Base-by-base conservation (phyloP, 2,329 filamentous ascomycete genomes). In the Phialophora macrospora region DNA sequence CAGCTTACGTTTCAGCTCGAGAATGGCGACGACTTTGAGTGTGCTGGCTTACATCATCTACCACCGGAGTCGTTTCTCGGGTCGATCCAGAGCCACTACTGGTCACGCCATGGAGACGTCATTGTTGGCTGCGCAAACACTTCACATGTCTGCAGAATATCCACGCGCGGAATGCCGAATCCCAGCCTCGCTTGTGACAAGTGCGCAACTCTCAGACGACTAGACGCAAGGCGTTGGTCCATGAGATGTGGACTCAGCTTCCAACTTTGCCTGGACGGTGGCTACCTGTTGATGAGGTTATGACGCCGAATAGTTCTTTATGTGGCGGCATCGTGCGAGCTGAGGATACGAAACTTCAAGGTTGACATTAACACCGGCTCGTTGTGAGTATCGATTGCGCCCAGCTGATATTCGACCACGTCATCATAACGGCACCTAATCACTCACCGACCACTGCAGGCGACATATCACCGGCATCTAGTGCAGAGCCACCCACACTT, bases 31-130 rank as follows among this genome's bases (percentile, higher is more conserved):
- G 32, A 24, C 20, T 14, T 54, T 28, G 12, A 8, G 51, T 30
- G 59, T n/a, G 59, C 34, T 62, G 26, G 59, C 59, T 62, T 55
- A 55, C 59, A 22, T 62, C 49, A 62, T 32, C 51, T 52, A 49
- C 32, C 22, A 12, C 20, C 20, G 8, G 14, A 59, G 4, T 11
- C 17, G 20, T n/a, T 48, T 3, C 2, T 48, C 44, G 44, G 20
- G 17, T 48, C 44, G 44, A n/a, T 48, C 44, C 17, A 48, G 11
- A 48, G 20, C 20, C 44, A 20, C 17, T 20, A 24, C 44, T 20
- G 17, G 44, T 48, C 17, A 6, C 4, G 9, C 9, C 17, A 17
- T 8, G 17, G 20, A n/a, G 6, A 48, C 3, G 20, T n/a, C 20
- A 48, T 11, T 48, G 14, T 12, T 34, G 44, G 44, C 44, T 30